Conservation (phyloP, 495 filamentous ascomycete genomes). For the Gamarada debralockiae region DNA sequence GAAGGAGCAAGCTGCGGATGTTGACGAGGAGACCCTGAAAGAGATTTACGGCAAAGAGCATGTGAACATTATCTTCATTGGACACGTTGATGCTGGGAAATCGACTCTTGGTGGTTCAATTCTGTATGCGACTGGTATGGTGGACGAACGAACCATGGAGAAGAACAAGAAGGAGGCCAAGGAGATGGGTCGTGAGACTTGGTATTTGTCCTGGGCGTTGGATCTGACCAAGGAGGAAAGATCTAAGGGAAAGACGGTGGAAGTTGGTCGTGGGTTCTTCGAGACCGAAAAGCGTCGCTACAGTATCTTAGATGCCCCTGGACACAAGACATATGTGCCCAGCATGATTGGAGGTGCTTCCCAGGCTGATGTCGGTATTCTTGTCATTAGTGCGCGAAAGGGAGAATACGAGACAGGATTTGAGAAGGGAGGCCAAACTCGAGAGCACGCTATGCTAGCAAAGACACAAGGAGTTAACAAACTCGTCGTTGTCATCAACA, state of each 20-base stretch:
- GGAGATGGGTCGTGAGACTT: slow-evolving; percentile 93
- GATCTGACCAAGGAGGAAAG: slow-evolving; percentile 96
- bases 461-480: slow-evolving; percentile 98
- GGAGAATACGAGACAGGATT: slow-evolving; percentile 99
- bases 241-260: slow-evolving; percentile 96
- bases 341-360: slow-evolving; percentile 97
- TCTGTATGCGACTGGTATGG: slow-evolving; percentile 93
- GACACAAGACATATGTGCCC: slow-evolving; percentile 94
- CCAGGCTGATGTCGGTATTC: slow-evolving; percentile 91
- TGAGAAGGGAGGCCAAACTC: slow-evolving; percentile 95
- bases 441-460: slow-evolving; percentile 94
- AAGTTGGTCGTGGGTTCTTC: slow-evolving; percentile 95
- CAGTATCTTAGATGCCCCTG: slow-evolving; percentile 93
- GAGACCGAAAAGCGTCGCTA: slow-evolving; percentile 86
- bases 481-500: slow-evolving; percentile 91
- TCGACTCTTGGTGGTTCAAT: slow-evolving; percentile 92
- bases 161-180: slow-evolving; percentile 97
- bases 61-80: slow-evolving; percentile 97
- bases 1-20: slow-evolving; percentile 82
- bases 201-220: slow-evolving; percentile 97
- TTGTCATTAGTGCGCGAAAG: slow-evolving; percentile 96
- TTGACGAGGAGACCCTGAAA: slow-evolving; percentile 85
- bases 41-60: slow-evolving; percentile 99
- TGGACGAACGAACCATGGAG: slow-evolving; percentile 96
- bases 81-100: slow-evolving; percentile 97